phyloP scores from a whole-genome alignment of 768 basidiomycete species.

The Boletus rex-veris region DNA sequence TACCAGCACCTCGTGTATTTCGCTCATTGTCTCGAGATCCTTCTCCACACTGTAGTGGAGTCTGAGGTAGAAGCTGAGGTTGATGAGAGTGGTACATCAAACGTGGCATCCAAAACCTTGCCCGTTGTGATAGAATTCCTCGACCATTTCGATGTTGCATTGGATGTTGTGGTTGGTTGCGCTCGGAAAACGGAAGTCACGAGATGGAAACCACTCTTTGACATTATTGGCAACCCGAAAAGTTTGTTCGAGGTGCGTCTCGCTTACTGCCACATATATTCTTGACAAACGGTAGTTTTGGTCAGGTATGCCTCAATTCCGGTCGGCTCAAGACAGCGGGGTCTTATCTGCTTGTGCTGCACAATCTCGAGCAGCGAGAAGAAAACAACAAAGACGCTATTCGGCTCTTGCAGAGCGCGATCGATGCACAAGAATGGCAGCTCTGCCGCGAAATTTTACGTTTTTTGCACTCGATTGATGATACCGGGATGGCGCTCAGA shows the following conservation, averaged over 20 bases:
- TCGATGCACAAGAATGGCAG: conserved; percentile 80
- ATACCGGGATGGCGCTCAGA: conserved; percentile 68
- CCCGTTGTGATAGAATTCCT: conserved; percentile 81
- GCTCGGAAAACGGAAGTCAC: conserved; percentile 95
- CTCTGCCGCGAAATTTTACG: conserved; percentile 89
- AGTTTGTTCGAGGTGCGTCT: conserved; percentile 79
- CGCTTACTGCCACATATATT: neutral
- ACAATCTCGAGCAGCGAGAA: conserved; percentile 88
- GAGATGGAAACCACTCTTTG: conserved; percentile 85
- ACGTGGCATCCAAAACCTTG: conserved; percentile 42
- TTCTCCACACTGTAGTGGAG: conserved; percentile 91
- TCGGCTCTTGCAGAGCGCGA: conserved; percentile 71
- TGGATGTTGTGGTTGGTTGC: conserved; percentile 94
- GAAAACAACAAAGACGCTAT: conserved; percentile 75
- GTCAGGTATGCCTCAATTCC: conserved; percentile 68
- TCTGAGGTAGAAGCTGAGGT: conserved; percentile 54
- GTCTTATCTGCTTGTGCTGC: conserved; percentile 90
- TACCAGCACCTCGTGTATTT: conserved; percentile 92
- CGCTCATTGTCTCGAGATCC: conserved; percentile 89
- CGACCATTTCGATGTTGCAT: conserved; percentile 86
- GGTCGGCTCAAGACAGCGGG: conserved; percentile 82
- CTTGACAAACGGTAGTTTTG: neutral
- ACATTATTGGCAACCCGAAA: conserved; percentile 87
- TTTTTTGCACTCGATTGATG: conserved; percentile 91
- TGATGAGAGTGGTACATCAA: conserved; percentile 19